phyloP scores from a whole-genome alignment of 2,329 filamentous ascomycete species.

The Sarocladiaceae sp. region DNA sequence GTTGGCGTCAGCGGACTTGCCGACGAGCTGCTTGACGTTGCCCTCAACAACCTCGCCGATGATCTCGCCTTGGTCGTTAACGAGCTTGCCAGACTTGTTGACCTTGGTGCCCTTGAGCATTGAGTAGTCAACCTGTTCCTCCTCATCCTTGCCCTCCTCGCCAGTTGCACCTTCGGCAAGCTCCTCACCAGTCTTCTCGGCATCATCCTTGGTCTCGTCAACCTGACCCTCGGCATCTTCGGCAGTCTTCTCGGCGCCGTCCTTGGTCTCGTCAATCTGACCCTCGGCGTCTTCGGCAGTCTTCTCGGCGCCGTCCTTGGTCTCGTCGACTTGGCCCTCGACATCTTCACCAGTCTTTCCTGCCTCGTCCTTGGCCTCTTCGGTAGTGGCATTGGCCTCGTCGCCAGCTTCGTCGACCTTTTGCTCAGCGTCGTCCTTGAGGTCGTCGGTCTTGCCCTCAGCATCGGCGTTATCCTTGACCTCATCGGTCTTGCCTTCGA shows the following conservation, averaged over 20 bases:
- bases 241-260: slow-evolving; percentile 12
- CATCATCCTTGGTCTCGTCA: slow-evolving; percentile 12
- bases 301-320: background rate
- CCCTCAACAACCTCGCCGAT: slow-evolving; percentile 60
- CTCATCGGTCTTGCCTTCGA: background rate
- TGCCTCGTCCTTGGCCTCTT: slow-evolving; percentile 10
- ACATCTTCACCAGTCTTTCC: slow-evolving; percentile 1
- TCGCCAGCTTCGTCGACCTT: slow-evolving; percentile 13
- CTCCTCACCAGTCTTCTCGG: slow-evolving; percentile 4
- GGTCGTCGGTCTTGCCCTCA: slow-evolving; percentile 13
- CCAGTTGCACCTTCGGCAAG: slow-evolving; percentile 11
- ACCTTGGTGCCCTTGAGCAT: slow-evolving; percentile 47
- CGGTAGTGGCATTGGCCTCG: slow-evolving; percentile 8
- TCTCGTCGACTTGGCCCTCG: slow-evolving; percentile 10
- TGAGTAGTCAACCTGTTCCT: slow-evolving; percentile 34
- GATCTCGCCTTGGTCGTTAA: slow-evolving; percentile 44
- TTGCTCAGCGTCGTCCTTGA: slow-evolving; percentile 13
- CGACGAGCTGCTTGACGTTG: slow-evolving; percentile 55
- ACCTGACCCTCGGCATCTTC: slow-evolving; percentile 12
- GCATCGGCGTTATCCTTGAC: background rate
- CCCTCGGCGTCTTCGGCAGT: background rate
- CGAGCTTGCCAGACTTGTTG: slow-evolving; percentile 53
- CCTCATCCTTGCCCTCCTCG: background rate
- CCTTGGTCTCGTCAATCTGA: slow-evolving; percentile 10
- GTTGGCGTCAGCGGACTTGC: slow-evolving; percentile 57